Evolutionary conservation across 352 stramenopile species (phyloP).

Genomic region (Phytopythium kandeliae): DNA sequence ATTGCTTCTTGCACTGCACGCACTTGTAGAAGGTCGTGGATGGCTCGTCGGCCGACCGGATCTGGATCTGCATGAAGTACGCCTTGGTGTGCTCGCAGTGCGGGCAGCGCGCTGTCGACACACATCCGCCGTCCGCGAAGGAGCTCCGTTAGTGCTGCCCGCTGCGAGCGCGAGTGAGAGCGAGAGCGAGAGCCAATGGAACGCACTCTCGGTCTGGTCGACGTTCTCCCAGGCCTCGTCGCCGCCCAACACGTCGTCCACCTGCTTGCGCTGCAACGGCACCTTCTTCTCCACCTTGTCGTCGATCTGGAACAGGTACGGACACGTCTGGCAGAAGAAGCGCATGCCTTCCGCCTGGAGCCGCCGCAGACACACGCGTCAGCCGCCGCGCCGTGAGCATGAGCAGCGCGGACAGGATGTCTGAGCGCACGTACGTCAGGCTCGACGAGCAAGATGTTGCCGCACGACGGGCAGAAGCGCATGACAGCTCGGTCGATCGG

Average conservation of each 20-base stretch:
- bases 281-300: conserved; percentile 88
- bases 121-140: too few relatives aligned
- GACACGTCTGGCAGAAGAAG: conserved; percentile 89
- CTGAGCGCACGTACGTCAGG: conserved; percentile 59
- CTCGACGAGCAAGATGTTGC: conserved; percentile 89
- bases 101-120: conserved; percentile 83
- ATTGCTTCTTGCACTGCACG: conserved; percentile 96
- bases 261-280: conserved; percentile 93
- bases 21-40: conserved; percentile 99
- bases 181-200: too few relatives aligned
- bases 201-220: conserved; percentile 92
- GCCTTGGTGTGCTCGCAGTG: conserved; percentile 94
- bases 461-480: conserved; percentile 89
- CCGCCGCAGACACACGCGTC: too few relatives aligned
- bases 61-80: conserved; percentile 99
- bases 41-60: conserved; percentile 96
- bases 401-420: too few relatives aligned
- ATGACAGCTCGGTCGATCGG: conserved; percentile 44
- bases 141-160: too few relatives aligned
- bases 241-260: conserved; percentile 98
- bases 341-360: conserved; percentile 77
- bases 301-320: conserved; percentile 87
- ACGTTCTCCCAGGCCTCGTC: conserved; percentile 98
- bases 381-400: too few relatives aligned
- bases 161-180: too few relatives aligned